phyloP scores from a whole-genome alignment of 306 rosid species.

The Senna tora region DNA sequence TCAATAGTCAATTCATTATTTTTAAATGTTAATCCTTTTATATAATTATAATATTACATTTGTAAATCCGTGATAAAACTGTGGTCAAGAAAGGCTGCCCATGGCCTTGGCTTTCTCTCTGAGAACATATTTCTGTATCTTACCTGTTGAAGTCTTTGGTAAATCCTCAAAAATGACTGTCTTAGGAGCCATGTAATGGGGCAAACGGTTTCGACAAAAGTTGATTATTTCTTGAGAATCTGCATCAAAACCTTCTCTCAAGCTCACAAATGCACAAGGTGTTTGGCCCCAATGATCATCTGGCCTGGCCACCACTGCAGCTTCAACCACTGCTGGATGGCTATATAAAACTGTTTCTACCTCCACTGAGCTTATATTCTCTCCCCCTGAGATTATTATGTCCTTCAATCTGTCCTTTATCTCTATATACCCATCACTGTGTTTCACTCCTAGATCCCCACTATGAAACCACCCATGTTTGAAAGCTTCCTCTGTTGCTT shows the following conservation, averaged over 20 bases:
- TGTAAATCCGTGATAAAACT: too few species aligned
- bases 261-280: slow-evolving; percentile 79
- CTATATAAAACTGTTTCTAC: slow-evolving; percentile 69
- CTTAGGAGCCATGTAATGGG: slow-evolving; percentile 81
- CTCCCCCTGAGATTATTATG: slow-evolving; percentile 80
- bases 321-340: slow-evolving; percentile 81
- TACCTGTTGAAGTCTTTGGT: slow-evolving; percentile 84
- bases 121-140: slow-evolving; percentile 68
- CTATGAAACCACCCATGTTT: slow-evolving; percentile 80
- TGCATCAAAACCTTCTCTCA: slow-evolving; percentile 58
- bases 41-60: too few species aligned
- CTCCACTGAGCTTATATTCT: slow-evolving; percentile 82
- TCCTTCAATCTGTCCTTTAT: slow-evolving; percentile 83
- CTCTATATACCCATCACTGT: slow-evolving; percentile 73
- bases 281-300: slow-evolving; percentile 90
- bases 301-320: slow-evolving; percentile 77
- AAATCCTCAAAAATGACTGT: slow-evolving; percentile 62
- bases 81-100: slow-evolving; percentile 50
- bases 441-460: slow-evolving; percentile 85
- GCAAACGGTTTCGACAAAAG: slow-evolving; percentile 60
- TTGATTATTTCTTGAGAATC: slow-evolving; percentile 53
- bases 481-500: slow-evolving; percentile 77
- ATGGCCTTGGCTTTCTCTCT: slow-evolving; percentile 68
- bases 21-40: too few species aligned
- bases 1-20: too few species aligned